These are phyloP conservation scores for Populus nigra DNA, from an alignment of 345 rosid species.

Conservation along the genomic window DNA sequence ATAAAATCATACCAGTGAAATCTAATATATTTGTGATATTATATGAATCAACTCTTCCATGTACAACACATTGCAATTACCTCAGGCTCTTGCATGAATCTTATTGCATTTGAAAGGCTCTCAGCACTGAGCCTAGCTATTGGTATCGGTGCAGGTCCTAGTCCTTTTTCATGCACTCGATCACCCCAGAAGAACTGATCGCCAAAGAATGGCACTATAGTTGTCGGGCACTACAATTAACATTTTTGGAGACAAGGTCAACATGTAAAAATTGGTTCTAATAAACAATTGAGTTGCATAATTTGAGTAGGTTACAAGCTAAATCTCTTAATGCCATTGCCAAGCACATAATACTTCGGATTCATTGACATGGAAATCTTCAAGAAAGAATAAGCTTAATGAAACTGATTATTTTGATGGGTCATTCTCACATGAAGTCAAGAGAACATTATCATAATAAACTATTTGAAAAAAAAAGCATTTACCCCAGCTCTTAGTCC, in stretches of 20 bases:
- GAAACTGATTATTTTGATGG: background rate
- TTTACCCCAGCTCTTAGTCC: slow-evolving; percentile 95
- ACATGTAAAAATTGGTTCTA: background rate
- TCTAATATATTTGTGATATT: background rate
- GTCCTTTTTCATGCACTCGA: slow-evolving; percentile 58
- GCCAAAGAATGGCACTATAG: slow-evolving; percentile 94
- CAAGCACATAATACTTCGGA: background rate
- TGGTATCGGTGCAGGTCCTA: slow-evolving; percentile 87
- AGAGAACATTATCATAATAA: background rate
- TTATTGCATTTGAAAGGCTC: slow-evolving; percentile 72
- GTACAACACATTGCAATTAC: slow-evolving; percentile 32
- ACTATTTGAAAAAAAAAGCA: slow-evolving; percentile 1
- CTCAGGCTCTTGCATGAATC: slow-evolving; percentile 91
- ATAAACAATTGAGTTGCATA: background rate
- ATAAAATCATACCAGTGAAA: background rate
- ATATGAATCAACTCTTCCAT: background rate
- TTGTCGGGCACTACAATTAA: slow-evolving; percentile 82
- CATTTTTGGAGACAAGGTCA: slow-evolving; percentile 7
- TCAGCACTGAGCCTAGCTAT: slow-evolving; percentile 70
- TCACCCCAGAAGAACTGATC: slow-evolving; percentile 99
- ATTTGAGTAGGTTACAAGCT: slow-evolving; percentile 1
- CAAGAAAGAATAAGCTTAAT: background rate
- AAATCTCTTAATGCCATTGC: background rate
- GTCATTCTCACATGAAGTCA: background rate
- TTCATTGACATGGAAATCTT: background rate